Percentiles rank a stretch among this genome's conserved stretches.
Evolutionary conservation across 768 basidiomycete species (phyloP).

Genomic region (Tephrocybe rancida): DNA sequence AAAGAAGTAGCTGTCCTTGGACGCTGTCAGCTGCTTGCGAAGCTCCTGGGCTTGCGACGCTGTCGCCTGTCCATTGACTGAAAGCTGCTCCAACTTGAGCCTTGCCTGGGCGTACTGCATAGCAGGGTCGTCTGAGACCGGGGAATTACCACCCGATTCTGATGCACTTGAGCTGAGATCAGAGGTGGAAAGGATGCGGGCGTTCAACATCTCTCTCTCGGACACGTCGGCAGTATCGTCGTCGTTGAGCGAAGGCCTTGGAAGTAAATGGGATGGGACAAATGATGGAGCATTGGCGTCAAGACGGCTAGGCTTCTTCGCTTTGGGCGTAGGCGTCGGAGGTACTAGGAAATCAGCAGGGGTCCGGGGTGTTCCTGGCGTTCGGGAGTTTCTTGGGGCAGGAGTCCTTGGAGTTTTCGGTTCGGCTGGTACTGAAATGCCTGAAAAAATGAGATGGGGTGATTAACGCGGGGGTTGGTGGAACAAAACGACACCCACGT

Average conservation of each 20-base stretch:
- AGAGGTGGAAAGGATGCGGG: constrained; percentile 18
- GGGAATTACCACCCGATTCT: constrained; percentile 31
- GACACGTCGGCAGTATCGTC: constrained; percentile 12
- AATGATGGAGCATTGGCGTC: constrained; percentile 43
- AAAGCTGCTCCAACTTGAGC: constrained; percentile 52
- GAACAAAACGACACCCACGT: constrained; percentile 26
- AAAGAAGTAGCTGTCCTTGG: constrained; percentile 70
- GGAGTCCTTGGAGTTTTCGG: constrained; percentile 17
- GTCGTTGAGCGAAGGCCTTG: constrained; percentile 8
- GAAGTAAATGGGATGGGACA: constrained; percentile 30
- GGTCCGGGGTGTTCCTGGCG: constrained; percentile 36
- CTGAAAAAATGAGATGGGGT: neutral
- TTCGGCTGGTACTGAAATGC: constrained; percentile 12
- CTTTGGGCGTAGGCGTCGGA: constrained; percentile 18
- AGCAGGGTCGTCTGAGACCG: constrained; percentile 58
- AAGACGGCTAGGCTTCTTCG: constrained; percentile 26
- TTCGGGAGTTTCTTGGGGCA: constrained; percentile 10
- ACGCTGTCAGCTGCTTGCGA: constrained; percentile 43
- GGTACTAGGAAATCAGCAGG: constrained; percentile 33
- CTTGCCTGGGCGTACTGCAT: constrained; percentile 64
- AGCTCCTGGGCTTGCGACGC: constrained; percentile 38
- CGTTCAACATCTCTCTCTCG: constrained; percentile 17
- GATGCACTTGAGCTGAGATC: constrained; percentile 21
- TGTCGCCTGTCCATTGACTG: constrained; percentile 26
- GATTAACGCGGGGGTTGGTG: neutral